These are phyloP conservation scores for Aegilops longissima DNA, from an alignment of 176 grass and related monocot genomes.

Conservation along the genomic window DNA sequence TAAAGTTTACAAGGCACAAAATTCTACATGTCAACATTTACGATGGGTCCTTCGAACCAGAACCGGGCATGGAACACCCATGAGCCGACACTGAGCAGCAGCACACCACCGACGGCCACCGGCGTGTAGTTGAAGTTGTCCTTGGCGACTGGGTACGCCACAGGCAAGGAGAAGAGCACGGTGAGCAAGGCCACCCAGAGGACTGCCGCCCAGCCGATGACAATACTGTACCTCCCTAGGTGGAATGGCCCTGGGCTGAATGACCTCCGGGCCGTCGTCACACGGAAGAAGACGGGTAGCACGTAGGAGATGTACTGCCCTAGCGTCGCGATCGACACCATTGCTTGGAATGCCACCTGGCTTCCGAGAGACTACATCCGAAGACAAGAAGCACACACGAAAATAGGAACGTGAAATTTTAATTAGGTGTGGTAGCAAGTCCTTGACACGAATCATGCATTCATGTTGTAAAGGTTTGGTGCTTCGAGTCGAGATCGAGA, in stretches of 20 bases:
- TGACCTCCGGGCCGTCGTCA: constrained; percentile 63
- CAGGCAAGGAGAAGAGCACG: constrained; percentile 80
- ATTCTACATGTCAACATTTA: constrained; percentile 43
- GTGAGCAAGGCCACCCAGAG: constrained; percentile 87
- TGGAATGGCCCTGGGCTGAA: constrained; percentile 73
- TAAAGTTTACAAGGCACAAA: no score
- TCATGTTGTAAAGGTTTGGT: no score
- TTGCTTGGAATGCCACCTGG: constrained; percentile 91
- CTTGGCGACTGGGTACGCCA: constrained; percentile 70
- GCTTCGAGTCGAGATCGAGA: no score
- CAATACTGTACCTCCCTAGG: constrained; percentile 57
- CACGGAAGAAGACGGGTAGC: constrained; percentile 75
- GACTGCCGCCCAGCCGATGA: constrained; percentile 68
- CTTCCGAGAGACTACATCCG: constrained; percentile 66
- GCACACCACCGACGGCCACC: constrained; percentile 56
- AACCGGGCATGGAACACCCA: constrained; percentile 57
- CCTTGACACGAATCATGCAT: no score
- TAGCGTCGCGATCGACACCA: constrained; percentile 95
- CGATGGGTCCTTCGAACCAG: constrained; percentile 74
- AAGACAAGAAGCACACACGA: no score
- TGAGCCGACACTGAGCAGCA: constrained; percentile 34
- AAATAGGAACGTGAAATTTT: no score
- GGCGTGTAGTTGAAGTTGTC: constrained; percentile 78
- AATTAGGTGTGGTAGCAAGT: no score
- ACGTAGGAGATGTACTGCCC: constrained; percentile 84